A percentile compares a stretch with the other conserved stretches of the same genome.
phyloP scores from a whole-genome alignment of 371 early-diverging fungal genomes.

The Gilbertella persicaria region DNA sequence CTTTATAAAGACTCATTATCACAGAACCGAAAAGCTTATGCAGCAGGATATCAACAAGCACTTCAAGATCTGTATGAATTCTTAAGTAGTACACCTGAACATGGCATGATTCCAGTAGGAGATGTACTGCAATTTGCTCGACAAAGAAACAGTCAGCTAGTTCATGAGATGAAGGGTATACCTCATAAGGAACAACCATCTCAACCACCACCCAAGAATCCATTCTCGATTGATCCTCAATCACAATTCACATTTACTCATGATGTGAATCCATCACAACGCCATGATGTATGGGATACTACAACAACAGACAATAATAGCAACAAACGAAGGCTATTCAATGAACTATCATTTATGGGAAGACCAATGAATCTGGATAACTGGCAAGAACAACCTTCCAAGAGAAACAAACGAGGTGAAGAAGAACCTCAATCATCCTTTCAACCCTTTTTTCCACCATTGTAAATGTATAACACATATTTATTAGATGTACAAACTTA shows the following conservation, averaged over 20 bases:
- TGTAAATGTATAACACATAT: neutral
- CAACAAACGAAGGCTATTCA: conserved; percentile 31
- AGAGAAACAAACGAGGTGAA: conserved; percentile 40
- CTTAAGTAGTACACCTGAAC: conserved; percentile 42
- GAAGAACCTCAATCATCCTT: conserved; percentile 1
- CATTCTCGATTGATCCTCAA: conserved; percentile 50
- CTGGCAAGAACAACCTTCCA: conserved; percentile 42
- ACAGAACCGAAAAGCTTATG: conserved; percentile 63
- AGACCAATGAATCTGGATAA: conserved; percentile 30
- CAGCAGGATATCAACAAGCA: conserved; percentile 73
- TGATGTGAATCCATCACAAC: conserved; percentile 11
- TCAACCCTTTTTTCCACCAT: neutral
- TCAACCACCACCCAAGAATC: conserved; percentile 21
- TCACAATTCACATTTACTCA: conserved; percentile 49
- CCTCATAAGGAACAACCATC: conserved; percentile 2
- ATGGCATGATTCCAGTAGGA: conserved; percentile 52
- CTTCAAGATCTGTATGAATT: conserved; percentile 70
- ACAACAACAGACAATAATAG: conserved; percentile 15
- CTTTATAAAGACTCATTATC: conserved; percentile 72
- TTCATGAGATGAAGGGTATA: conserved; percentile 26
- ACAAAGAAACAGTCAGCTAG: conserved; percentile 47
- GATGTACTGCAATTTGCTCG: conserved; percentile 60
- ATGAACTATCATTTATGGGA: conserved; percentile 49
- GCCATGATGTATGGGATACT: conserved; percentile 17
- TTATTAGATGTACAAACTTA: no score